A percentile compares a stretch with the other conserved stretches of the same genome.
Evolutionary conservation across 2,329 filamentous ascomycete species (phyloP).

Genomic region (Triangularia setosa): DNA sequence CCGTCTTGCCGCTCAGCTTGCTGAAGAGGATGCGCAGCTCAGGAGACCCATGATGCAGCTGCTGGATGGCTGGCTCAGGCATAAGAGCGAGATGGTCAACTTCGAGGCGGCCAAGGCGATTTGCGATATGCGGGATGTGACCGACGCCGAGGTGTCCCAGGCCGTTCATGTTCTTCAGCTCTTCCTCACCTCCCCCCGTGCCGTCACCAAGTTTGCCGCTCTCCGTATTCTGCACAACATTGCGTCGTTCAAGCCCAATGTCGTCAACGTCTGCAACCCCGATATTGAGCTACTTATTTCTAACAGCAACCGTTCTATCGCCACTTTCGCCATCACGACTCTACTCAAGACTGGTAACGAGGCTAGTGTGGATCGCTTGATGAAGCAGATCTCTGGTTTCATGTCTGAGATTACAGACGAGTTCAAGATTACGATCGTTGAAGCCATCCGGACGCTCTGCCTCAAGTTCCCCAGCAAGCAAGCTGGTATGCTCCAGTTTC

Average conservation of each 20-base stretch:
- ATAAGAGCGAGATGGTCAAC: slow-evolving; percentile 99
- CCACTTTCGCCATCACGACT: slow-evolving; percentile 96
- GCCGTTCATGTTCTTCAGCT: slow-evolving; percentile 93
- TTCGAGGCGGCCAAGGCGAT: slow-evolving; percentile 98
- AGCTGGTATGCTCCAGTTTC: slow-evolving; percentile 93
- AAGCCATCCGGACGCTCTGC: slow-evolving; percentile 93
- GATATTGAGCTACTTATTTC: slow-evolving; percentile 97
- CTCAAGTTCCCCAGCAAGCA: slow-evolving; percentile 98
- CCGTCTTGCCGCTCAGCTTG: slow-evolving; percentile 84
- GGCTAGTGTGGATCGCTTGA: slow-evolving; percentile 89
- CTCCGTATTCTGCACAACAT: slow-evolving; percentile 96
- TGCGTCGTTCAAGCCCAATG: slow-evolving; percentile 90
- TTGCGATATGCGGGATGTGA: slow-evolving; percentile 89
- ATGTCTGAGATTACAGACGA: slow-evolving; percentile 99
- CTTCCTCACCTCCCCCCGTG: slow-evolving; percentile 91
- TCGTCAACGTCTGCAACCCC: slow-evolving; percentile 89
- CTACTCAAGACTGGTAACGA: slow-evolving; percentile 98
- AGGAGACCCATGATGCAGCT: slow-evolving; percentile 96
- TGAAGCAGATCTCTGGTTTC: slow-evolving; percentile 98
- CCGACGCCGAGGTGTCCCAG: slow-evolving; percentile 84
- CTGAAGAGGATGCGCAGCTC: slow-evolving; percentile 85
- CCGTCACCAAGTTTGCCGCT: slow-evolving; percentile 95
- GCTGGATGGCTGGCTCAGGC: slow-evolving; percentile 90
- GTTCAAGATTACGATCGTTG: slow-evolving; percentile 99
- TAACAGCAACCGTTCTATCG: slow-evolving; percentile 94